Evolutionary conservation across 495 filamentous ascomycete species (phyloP).

Genomic region (Penicillium argentinense): DNA sequence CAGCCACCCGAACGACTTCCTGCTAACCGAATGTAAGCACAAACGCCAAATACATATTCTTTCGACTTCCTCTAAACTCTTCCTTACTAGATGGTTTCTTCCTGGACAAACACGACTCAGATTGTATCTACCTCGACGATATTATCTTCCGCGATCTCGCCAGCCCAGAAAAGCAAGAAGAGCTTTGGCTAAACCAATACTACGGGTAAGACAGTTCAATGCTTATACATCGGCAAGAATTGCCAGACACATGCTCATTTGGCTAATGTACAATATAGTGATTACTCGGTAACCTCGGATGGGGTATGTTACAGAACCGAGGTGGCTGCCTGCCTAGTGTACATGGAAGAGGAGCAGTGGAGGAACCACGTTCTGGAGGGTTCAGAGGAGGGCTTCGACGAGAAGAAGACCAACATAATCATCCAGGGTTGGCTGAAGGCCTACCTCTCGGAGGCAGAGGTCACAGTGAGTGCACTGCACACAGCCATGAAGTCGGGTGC

Average conservation of each 20-base stretch:
- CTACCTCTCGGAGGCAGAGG: conserved; percentile 39
- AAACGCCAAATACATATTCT: background rate
- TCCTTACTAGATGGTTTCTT: conserved; percentile 66
- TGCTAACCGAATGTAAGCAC: conserved; percentile 68
- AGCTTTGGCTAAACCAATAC: conserved; percentile 59
- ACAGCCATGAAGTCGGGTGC: conserved; percentile 25
- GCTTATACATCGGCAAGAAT: too few relatives aligned
- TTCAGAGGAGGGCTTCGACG: conserved; percentile 33
- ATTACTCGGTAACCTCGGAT: conserved; percentile 61
- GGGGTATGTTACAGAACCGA: conserved; percentile 71
- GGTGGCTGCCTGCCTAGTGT: conserved; percentile 59
- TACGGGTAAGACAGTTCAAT: conserved; percentile 62
- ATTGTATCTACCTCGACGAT: conserved; percentile 68
- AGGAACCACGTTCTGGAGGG: conserved; percentile 45
- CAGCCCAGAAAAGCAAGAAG: conserved; percentile 40
- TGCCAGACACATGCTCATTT: too few relatives aligned
- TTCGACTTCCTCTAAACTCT: background rate
- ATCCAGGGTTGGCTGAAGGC: conserved; percentile 41
- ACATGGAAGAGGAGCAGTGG: conserved; percentile 47
- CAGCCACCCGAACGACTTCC: conserved; percentile 74
- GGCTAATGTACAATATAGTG: conserved; percentile 32
- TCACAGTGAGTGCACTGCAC: conserved; percentile 33
- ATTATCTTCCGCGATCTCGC: conserved; percentile 56
- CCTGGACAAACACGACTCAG: conserved; percentile 64
- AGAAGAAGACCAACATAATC: conserved; percentile 30